Percentiles rank a stretch among this genome's conserved stretches.
phyloP scores from a whole-genome alignment of 2,329 filamentous ascomycete genomes.

The Penicillium sp. region DNA sequence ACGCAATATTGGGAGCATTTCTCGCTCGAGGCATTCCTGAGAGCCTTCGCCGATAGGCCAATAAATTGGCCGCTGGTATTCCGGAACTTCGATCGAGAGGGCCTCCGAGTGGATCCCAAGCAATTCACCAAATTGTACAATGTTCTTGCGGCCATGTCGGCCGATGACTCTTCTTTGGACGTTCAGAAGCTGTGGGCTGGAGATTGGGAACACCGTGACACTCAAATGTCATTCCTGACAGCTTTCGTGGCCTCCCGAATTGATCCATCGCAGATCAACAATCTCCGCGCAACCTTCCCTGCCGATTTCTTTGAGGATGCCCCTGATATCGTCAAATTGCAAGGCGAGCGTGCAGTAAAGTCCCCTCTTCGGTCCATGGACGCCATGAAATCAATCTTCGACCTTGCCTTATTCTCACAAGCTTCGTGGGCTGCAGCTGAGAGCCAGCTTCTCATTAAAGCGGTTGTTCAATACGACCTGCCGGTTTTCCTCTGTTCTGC shows the following conservation, averaged over 20 bases:
- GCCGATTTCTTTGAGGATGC: constrained; percentile 59
- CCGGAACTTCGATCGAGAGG: constrained; percentile 73
- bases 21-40: constrained; percentile 66
- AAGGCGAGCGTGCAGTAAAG: constrained; percentile 65
- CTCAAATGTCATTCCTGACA: constrained; percentile 89
- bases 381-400: constrained; percentile 67
- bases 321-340: constrained; percentile 56
- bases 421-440: constrained; percentile 56
- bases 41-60: constrained; percentile 53
- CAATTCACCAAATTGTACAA: constrained; percentile 82
- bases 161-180: constrained; percentile 63
- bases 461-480: constrained; percentile 55
- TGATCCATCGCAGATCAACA: constrained; percentile 79
- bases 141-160: constrained; percentile 69
- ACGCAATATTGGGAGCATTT: constrained; percentile 59
- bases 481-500: constrained; percentile 51
- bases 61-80: constrained; percentile 69
- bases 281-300: constrained; percentile 73
- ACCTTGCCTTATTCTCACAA: constrained; percentile 58
- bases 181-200: constrained; percentile 90
- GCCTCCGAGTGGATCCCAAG: constrained; percentile 67
- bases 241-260: constrained; percentile 77
- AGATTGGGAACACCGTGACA: constrained; percentile 76
- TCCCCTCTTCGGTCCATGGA: constrained; percentile 86
- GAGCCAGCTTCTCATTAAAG: constrained; percentile 55